Percentiles rank a stretch among this genome's conserved stretches.
These are phyloP conservation scores for Saprolegnia parasitica DNA, from an alignment of 352 stramenopile genomes.

Conservation along the genomic window DNA sequence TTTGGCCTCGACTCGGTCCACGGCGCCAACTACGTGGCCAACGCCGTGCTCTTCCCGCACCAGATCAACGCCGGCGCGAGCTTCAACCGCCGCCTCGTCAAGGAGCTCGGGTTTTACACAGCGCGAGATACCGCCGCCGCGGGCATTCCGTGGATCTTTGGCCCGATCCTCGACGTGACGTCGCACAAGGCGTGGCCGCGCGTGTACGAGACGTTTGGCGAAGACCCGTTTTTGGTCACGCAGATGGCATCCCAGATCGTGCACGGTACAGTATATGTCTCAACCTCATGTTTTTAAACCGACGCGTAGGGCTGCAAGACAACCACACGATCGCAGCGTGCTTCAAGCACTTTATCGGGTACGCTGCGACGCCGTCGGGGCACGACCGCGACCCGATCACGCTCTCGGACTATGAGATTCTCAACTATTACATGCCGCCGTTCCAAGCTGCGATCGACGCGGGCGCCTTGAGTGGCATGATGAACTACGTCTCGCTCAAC, in stretches of 20 bases:
- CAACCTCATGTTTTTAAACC: conserved; percentile 5
- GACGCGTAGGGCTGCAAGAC: conserved; percentile 34
- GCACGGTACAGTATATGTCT: conserved; percentile 42
- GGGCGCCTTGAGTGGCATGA: conserved; percentile 31
- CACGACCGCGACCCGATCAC: conserved; percentile 42
- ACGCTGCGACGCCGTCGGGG: conserved; percentile 35
- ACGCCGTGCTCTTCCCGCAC: conserved; percentile 61
- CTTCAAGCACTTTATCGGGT: conserved; percentile 55
- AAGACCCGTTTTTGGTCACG: conserved; percentile 59
- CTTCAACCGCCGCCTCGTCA: conserved; percentile 58
- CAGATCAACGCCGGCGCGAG: conserved; percentile 70
- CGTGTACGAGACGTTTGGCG: conserved; percentile 82
- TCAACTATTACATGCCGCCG: conserved; percentile 33
- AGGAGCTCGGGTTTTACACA: conserved; percentile 44
- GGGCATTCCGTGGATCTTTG: conserved; percentile 75
- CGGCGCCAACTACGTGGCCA: conserved; percentile 59
- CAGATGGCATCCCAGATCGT: conserved; percentile 50
- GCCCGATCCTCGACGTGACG: conserved; percentile 66
- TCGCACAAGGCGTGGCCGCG: conserved; percentile 57
- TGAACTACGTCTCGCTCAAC: conserved; percentile 36
- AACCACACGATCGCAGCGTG: conserved; percentile 42
- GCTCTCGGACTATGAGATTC: conserved; percentile 33
- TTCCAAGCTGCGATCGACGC: conserved; percentile 32
- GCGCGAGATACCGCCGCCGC: conserved; percentile 55
- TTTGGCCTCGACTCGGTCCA: conserved; percentile 73